These are phyloP conservation scores for Spinellus fusiger DNA, from an alignment of 192 early-diverging fungal species.

Conservation along the genomic window DNA sequence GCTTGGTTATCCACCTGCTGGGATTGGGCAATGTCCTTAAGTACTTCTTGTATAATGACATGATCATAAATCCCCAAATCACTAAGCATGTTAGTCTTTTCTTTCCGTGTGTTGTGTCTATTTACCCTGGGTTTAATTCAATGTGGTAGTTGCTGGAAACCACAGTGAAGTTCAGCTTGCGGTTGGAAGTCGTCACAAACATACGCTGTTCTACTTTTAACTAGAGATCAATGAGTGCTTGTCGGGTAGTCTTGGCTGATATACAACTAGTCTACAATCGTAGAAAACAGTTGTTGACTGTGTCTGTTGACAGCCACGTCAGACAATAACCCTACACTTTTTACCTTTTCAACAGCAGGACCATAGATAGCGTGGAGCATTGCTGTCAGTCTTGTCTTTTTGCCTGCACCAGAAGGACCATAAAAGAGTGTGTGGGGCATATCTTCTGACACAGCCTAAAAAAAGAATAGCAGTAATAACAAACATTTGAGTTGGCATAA, in stretches of 20 bases:
- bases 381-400: slow-evolving; percentile 90
- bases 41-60: slow-evolving; percentile 86
- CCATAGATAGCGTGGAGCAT: slow-evolving; percentile 88
- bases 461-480: neutral
- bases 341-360: slow-evolving; percentile 80
- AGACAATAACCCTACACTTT: too few relatives aligned
- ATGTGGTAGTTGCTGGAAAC: slow-evolving; percentile 94
- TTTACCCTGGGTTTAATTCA: slow-evolving; percentile 89
- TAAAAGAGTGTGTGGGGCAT: slow-evolving; percentile 94
- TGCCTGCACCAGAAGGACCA: slow-evolving; percentile 94
- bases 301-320: neutral
- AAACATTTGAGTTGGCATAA: neutral
- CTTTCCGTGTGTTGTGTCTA: neutral
- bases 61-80: slow-evolving; percentile 96
- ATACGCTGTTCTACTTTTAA: slow-evolving; percentile 85
- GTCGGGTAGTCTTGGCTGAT: neutral
- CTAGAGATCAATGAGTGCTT: slow-evolving; percentile 27
- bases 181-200: slow-evolving; percentile 78
- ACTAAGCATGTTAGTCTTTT: slow-evolving; percentile 35
- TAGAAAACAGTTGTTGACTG: neutral
- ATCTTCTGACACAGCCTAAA: slow-evolving; percentile 62
- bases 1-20: slow-evolving; percentile 81
- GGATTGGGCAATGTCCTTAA: slow-evolving; percentile 96
- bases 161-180: slow-evolving; percentile 82
- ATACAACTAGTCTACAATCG: neutral